Evolutionary conservation across 352 stramenopile species (phyloP), one percentile per base, ranked within the genome.

Genomic region (Phytophthora hibernalis): DNA sequence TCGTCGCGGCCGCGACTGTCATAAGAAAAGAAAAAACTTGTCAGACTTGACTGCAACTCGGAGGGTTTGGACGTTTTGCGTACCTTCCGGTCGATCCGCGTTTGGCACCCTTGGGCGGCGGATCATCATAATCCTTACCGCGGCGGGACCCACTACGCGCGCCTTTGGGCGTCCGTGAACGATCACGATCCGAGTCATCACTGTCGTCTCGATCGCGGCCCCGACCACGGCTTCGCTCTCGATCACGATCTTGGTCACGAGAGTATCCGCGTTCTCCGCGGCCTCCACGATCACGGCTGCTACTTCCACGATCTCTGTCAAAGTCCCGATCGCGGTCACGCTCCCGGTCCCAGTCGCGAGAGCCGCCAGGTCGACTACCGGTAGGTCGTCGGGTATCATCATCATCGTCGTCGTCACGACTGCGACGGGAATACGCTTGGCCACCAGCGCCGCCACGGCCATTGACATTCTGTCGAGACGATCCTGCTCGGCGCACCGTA

Each of bases 341-440:
- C 5, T 85, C 74, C 0, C 74, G 65, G 11, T 84, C 79, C 26
- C 70, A 70, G 5, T 83, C 77, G 21, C 66, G 61, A 24, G 73
- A 68, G 16, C 74, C 61, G 6, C 54, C 79, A 11, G 70, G 52
- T 13, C 74, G 57, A 45, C 51, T 74, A 31, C 26, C 26, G 4
- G 26, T 31, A 2, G 72, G 61, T 11, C 77, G 70, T n/a, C 76
- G 72, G 7, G 53, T 69, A 62, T 65, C 68, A 12, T 85, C 83
- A 4, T 89, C 82, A 15, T 89, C 72, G 13, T 89, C 76, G 28
- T 81, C 70, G n/a, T 88, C 68, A 13, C 57, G 61, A 37, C 61
- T 77, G 1, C 76, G 72, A 16, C 74, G 72, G n/a, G 66, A 72
- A 33, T 73, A 79, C 18, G 60, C 56, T 43, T 62, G 42, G 1